Percentiles rank a stretch among this genome's conserved stretches.
These are phyloP conservation scores for Aspergillus sclerotioniger DNA, from an alignment of 495 filamentous ascomycete genomes.

Conservation along the genomic window DNA sequence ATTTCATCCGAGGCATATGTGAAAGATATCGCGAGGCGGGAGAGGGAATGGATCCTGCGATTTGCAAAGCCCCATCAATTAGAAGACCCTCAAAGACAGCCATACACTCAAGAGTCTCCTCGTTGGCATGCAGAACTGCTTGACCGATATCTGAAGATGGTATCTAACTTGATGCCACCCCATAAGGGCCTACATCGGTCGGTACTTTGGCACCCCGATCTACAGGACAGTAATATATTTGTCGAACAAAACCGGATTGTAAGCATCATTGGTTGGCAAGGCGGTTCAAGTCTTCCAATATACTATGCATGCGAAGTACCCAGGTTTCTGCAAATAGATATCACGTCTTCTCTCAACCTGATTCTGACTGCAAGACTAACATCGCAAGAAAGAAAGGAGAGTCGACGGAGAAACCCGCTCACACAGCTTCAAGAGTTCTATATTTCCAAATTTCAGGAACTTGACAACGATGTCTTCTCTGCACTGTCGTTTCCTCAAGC, in stretches of 20 bases:
- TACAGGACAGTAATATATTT: slow-evolving; percentile 14
- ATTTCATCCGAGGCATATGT: slow-evolving; percentile 5
- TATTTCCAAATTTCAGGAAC: slow-evolving; percentile 8
- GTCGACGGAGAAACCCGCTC: slow-evolving; percentile 7
- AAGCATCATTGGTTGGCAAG: slow-evolving; percentile 14
- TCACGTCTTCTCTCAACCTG: slow-evolving; percentile 6
- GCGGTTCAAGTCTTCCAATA: slow-evolving; percentile 13
- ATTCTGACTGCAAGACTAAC: background rate
- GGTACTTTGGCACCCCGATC: slow-evolving; percentile 14
- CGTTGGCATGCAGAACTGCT: slow-evolving; percentile 11
- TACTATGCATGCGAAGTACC: slow-evolving; percentile 13
- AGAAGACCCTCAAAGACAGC: slow-evolving; percentile 13
- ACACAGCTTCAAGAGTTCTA: slow-evolving; percentile 11
- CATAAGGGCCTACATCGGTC: slow-evolving; percentile 7
- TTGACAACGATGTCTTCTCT: slow-evolving; percentile 12
- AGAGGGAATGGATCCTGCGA: slow-evolving; percentile 11
- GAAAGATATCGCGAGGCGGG: slow-evolving; percentile 11
- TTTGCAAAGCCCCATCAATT: slow-evolving; percentile 11
- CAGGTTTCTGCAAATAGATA: slow-evolving; percentile 11
- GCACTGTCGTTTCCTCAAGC: slow-evolving; percentile 11
- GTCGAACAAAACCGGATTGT: slow-evolving; percentile 9
- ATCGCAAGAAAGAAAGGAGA: slow-evolving; percentile 9
- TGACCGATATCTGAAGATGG: slow-evolving; percentile 8
- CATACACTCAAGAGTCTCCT: slow-evolving; percentile 15
- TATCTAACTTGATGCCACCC: slow-evolving; percentile 11